Evolutionary conservation across 306 rosid species (phyloP).

Genomic region (Medicago ruthenica): DNA sequence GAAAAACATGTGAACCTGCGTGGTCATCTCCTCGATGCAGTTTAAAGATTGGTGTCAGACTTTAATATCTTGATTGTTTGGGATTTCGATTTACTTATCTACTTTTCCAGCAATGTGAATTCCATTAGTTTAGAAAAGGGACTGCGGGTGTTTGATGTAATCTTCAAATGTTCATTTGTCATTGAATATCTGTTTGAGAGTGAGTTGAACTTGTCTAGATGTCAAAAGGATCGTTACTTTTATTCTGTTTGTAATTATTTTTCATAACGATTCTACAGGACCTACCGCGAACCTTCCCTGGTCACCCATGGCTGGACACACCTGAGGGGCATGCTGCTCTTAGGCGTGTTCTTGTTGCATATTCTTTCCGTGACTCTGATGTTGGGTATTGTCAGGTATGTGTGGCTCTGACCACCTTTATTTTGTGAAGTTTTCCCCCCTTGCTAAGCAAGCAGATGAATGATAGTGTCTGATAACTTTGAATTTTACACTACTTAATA

Average conservation of each 20-base stretch:
- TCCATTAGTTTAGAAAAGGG: conserved; percentile 35
- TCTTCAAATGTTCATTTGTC: conserved; percentile 3
- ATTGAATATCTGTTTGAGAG: conserved; percentile 35
- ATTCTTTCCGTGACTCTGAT: conserved; percentile 99
- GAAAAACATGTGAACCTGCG: conserved; percentile 26
- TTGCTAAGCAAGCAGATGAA: background rate
- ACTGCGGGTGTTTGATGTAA: background rate
- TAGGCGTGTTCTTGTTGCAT: conserved; percentile 91
- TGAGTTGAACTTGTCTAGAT: background rate
- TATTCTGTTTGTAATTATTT: conserved; percentile 17
- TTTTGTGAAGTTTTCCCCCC: conserved; percentile 2
- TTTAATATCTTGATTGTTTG: background rate
- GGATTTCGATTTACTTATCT: conserved; percentile 18
- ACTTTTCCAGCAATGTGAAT: conserved; percentile 20
- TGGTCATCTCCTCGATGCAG: conserved; percentile 16
- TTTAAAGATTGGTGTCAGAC: conserved; percentile 26
- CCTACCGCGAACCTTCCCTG: conserved; percentile 94
- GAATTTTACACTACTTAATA: conserved; percentile 9
- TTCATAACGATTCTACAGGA: conserved; percentile 58
- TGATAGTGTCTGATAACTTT: background rate
- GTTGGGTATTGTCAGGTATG: conserved; percentile 98
- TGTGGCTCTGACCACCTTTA: conserved; percentile 24
- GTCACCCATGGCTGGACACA: conserved; percentile 98
- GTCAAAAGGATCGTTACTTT: background rate
- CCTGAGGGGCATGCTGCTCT: conserved; percentile 94